Conservation (phyloP, 2,329 filamentous ascomycete genomes). For the Elsinoe australis region DNA sequence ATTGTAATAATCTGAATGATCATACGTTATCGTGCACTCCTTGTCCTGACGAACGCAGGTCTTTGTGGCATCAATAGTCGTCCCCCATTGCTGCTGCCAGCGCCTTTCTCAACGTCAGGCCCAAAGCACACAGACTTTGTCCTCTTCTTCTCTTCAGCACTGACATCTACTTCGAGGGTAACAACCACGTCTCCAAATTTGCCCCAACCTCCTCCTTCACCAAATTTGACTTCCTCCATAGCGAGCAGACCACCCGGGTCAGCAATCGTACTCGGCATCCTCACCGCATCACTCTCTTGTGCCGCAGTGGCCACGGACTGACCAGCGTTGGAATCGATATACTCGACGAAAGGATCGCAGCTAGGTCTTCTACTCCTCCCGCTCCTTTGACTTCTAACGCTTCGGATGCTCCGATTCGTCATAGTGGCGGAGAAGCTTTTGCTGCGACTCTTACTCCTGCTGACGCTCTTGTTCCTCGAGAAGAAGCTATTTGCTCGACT, state of each 20-base stretch:
- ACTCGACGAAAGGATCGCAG: slow-evolving; percentile 10
- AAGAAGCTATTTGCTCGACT: slow-evolving; percentile 6
- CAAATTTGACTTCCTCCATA: neutral
- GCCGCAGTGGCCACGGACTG: neutral
- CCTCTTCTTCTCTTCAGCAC: slow-evolving; percentile 12
- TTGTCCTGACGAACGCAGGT: slow-evolving; percentile 7
- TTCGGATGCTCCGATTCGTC: slow-evolving; percentile 8
- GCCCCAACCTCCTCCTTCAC: slow-evolving; percentile 1
- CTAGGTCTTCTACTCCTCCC: slow-evolving; percentile 1
- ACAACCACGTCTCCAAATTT: slow-evolving; percentile 7
- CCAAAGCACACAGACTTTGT: slow-evolving; percentile 11
- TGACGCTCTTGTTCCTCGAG: slow-evolving; percentile 2
- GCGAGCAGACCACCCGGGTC: slow-evolving; percentile 4
- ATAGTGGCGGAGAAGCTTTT: slow-evolving; percentile 8
- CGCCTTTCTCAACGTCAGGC: neutral
- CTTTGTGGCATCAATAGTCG: slow-evolving; percentile 8
- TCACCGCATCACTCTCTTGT: neutral
- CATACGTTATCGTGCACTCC: slow-evolving; percentile 2
- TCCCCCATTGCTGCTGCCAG: neutral
- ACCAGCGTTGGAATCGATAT: slow-evolving; percentile 7
- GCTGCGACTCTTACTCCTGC: slow-evolving; percentile 12
- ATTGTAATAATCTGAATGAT: neutral
- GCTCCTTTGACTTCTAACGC: neutral
- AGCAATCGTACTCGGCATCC: slow-evolving; percentile 4
- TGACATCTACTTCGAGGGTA: slow-evolving; percentile 7